These are phyloP conservation scores for Fomitiporia mediterranea DNA, from an alignment of 1,284 basidiomycete species.

Conservation along the genomic window DNA sequence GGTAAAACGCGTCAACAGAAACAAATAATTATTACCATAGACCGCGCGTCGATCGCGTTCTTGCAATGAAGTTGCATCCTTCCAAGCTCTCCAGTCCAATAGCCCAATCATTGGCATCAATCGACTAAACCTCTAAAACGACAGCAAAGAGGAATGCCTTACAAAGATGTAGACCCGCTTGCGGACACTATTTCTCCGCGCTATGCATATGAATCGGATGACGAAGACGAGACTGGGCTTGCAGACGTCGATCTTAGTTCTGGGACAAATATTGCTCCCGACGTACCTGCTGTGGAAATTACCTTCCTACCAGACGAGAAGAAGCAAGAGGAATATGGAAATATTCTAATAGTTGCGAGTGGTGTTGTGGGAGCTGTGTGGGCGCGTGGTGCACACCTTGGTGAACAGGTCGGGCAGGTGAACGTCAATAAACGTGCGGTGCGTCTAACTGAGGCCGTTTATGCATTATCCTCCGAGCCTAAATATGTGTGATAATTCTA, in stretches of 20 bases:
- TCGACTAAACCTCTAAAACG: too few relatives aligned
- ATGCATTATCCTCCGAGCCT: neutral
- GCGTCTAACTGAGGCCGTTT: conserved; percentile 21
- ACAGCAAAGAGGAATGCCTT: neutral
- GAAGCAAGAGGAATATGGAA: conserved; percentile 23
- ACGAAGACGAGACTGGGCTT: conserved; percentile 60
- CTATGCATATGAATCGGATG: conserved; percentile 61
- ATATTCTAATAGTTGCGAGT: conserved; percentile 40
- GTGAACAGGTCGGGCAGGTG: conserved; percentile 46
- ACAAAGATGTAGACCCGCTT: conserved; percentile 50
- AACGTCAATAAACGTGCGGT: conserved; percentile 46
- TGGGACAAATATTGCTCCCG: neutral
- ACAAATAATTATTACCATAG: too few relatives aligned
- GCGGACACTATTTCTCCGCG: conserved; percentile 53
- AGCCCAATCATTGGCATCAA: too few relatives aligned
- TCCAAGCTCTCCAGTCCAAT: too few relatives aligned
- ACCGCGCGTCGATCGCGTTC: too few relatives aligned
- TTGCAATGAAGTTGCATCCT: too few relatives aligned
- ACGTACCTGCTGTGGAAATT: conserved; percentile 28
- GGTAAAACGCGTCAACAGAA: too few relatives aligned
- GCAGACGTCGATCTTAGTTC: neutral
- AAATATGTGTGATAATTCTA: conserved; percentile 24
- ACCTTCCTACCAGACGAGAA: conserved; percentile 33
- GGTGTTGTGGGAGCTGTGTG: conserved; percentile 45
- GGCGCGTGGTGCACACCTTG: conserved; percentile 46